A percentile compares a stretch with the other conserved stretches of the same genome.
Conservation (phyloP, 345 rosid species). For the Citrus unshiu region DNA sequence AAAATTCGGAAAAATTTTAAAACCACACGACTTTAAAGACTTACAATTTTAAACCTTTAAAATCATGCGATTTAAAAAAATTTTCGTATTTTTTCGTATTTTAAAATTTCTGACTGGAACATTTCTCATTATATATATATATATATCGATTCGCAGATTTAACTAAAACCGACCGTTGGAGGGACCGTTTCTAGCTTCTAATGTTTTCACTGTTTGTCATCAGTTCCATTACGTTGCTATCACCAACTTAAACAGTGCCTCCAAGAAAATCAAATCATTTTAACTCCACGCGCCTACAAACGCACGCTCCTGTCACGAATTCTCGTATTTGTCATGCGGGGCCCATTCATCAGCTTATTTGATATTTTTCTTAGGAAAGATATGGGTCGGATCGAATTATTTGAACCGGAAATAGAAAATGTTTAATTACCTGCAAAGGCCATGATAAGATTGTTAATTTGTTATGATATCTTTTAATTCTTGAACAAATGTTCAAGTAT, state of each 20-base stretch:
- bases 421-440: not conserved
- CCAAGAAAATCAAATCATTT: not conserved
- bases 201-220: not conserved
- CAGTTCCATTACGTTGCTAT: not conserved
- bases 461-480: too few species aligned
- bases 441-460: not conserved
- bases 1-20: too few species aligned
- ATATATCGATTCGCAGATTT: not conserved
- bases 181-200: not conserved
- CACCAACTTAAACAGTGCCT: too few species aligned
- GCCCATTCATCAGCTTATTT: not conserved
- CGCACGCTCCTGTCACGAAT: not conserved
- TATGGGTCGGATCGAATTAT: not conserved
- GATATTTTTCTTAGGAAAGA: too few species aligned
- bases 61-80: too few species aligned
- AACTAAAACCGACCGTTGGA: conserved; percentile 29
- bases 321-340: not conserved
- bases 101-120: too few species aligned
- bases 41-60: too few species aligned
- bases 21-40: too few species aligned
- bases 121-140: too few species aligned
- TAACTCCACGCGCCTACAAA: not conserved
- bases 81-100: too few species aligned
- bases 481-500: too few species aligned
- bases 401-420: not conserved